Base-by-base conservation (phyloP, 371 early-diverging fungal genomes). In the Lichtheimia hyalospora region DNA sequence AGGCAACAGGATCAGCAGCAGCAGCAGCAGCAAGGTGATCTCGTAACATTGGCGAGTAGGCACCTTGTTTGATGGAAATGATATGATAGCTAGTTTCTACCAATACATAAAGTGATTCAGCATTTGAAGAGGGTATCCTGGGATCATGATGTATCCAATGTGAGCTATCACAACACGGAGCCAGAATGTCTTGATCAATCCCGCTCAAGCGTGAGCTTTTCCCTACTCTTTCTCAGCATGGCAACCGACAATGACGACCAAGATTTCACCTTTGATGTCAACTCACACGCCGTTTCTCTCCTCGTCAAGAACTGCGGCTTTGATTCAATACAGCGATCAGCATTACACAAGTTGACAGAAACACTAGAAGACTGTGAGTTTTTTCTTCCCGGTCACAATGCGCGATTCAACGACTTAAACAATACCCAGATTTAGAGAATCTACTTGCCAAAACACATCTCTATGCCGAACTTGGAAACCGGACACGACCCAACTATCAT, bases 381-480 rank as follows among this genome's bases (percentile, higher is more conserved):
- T 27, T n/a, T 34, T 34, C 34, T 34, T 34, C 34, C 34, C 34
- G 34, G 34, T 34, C 34, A 34, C 34, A 34, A 34, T 34, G 34
- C 34, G 34, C 34, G 28, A 24, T 16, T n/a, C 40, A 6, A 42
- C n/a, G 34, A 18, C 52, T 15, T 60, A 55, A 20, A 23, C 25
- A 42, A 28, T 23, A 13, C 16, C 10, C 62, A 85, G 85, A 83
- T 69, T 59, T 84, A 46, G 79, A 85, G 52, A 77, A 71, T 55
- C 54, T 83, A 53, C 63, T 83, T 46, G 51, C 67, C 0, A 61
- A 69, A 40, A 69, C 83, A 18, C 84, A 85, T 57, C 53, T 70
- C 1, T 79, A 69, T 60, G 77, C 86, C 28, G 83, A 83, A 56
- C 75, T 82, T 20, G 81, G 77, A 43, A 81, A 82, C 56, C 71